Base-by-base conservation (phyloP, 2,329 filamentous ascomycete genomes). In the Drechslerella coelobrocha region DNA sequence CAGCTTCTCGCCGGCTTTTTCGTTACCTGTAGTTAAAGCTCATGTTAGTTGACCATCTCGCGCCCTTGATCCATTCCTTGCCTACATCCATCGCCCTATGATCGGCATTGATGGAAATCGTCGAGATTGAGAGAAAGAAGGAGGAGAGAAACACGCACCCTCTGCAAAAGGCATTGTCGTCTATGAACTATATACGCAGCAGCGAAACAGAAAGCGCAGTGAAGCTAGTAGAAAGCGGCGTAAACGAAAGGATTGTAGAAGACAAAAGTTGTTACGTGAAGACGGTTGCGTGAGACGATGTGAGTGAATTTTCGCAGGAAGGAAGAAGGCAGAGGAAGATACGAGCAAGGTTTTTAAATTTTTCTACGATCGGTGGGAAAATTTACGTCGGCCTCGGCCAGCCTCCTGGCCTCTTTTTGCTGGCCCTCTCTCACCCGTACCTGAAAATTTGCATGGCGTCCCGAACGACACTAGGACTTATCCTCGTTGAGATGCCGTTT, bases 1-100 rank as follows among this genome's bases (percentile, higher is more conserved):
- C 81, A 97, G 91, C 85, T 89, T 90, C 83, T 92, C 93, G 86
- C 93, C 93, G 89, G 97, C 97, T 85, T 92, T 92, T 79, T 84
- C 79, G 82, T 97, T 92, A 85, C 92, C 92, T 96, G 79, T 76
- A 60, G 55, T 31, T 73, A 60, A n/a, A 73, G 53, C 23, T 65
- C 51, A 73, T 19, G 41, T 48, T 56, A 26, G 48, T 56, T 37
- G 24, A 55, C 41, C 50, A 9, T 53, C 21, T 21, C 24, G 23
- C 3, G 14, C 6, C 24, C 31, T 17, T 10, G 17, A 14, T 12
- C 24, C 27, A 12, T 24, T 31, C 26, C 8, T 37, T 19, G n/a
- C 27, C 17, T 3, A n/a, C 34, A 39, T 14, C 55, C 7, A n/a
- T 19, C 24, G n/a, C 17, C 17, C 24, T 34, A 17, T 41, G 54